Evolutionary conservation across 106 monocot genomes (phyloP).

Genomic region (Narthecium ossifragum): DNA sequence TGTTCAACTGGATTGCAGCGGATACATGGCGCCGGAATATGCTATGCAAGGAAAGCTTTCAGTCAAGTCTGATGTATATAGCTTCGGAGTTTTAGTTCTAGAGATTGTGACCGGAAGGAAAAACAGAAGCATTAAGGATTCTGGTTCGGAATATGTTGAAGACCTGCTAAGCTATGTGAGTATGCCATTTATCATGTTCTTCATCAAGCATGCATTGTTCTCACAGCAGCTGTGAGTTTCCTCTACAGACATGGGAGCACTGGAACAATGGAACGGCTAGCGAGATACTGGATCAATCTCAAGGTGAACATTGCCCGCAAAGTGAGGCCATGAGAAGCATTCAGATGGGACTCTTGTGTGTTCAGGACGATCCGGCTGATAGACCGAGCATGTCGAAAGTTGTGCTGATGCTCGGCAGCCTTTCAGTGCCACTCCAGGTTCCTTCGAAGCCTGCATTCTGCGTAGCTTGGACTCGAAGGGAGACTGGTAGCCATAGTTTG

Average conservation of each 20-base stretch:
- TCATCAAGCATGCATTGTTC: too few relatives aligned
- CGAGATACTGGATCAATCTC: constrained; percentile 1
- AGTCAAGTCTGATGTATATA: constrained; percentile 6
- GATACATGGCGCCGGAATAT: constrained; percentile 19
- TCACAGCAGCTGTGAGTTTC: too few relatives aligned
- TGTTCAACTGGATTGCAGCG: constrained; percentile 1
- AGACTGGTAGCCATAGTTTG: not conserved
- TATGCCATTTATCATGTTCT: not conserved
- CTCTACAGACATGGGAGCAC: constrained; percentile 2
- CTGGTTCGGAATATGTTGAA: not conserved
- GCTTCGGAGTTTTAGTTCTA: constrained; percentile 9
- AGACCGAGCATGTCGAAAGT: not conserved
- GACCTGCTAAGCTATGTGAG: constrained; percentile 4
- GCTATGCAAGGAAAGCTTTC: constrained; percentile 4
- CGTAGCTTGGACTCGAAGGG: not conserved
- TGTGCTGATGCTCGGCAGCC: not conserved
- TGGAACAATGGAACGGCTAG: not conserved
- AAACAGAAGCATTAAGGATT: constrained; percentile 1
- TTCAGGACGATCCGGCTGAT: not conserved
- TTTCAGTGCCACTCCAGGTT: not conserved
- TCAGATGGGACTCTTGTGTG: not conserved
- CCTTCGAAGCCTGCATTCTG: not conserved
- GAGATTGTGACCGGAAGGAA: constrained; percentile 14
- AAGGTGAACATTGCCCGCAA: not conserved
- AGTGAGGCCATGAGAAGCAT: not conserved